These are phyloP conservation scores for Salisapilia sapeloensis DNA, from an alignment of 352 stramenopile species.

Conservation along the genomic window DNA sequence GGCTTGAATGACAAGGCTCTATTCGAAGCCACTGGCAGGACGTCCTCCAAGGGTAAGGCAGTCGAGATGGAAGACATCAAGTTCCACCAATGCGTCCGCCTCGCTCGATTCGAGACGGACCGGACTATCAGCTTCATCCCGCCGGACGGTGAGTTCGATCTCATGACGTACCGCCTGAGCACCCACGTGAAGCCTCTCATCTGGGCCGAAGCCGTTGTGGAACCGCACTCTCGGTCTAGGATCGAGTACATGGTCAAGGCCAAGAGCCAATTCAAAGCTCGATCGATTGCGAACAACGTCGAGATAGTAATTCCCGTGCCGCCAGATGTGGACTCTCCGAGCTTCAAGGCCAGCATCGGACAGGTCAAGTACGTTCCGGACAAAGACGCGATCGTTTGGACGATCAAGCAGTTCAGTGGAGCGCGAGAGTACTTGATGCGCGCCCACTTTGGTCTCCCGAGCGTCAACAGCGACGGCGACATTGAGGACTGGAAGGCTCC, in stretches of 20 bases:
- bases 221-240: slow-evolving; percentile 91
- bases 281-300: slow-evolving; percentile 98
- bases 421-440: slow-evolving; percentile 98
- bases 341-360: slow-evolving; percentile 96
- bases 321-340: slow-evolving; percentile 96
- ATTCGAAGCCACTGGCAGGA: slow-evolving; percentile 93
- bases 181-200: slow-evolving; percentile 99
- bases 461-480: slow-evolving; percentile 83
- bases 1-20: slow-evolving; percentile 99
- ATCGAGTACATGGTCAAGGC: slow-evolving; percentile 99
- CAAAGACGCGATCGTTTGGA: slow-evolving; percentile 97
- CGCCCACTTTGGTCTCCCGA: slow-evolving; percentile 97
- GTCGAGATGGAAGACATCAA: slow-evolving; percentile 99
- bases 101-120: slow-evolving; percentile 99
- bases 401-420: slow-evolving; percentile 99
- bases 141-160: slow-evolving; percentile 98
- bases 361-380: slow-evolving; percentile 97
- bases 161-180: slow-evolving; percentile 98
- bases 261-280: slow-evolving; percentile 97
- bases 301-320: slow-evolving; percentile 99
- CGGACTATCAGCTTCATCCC: slow-evolving; percentile 99
- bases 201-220: slow-evolving; percentile 96
- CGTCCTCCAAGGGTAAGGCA: slow-evolving; percentile 84
- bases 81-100: slow-evolving; percentile 98
- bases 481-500: slow-evolving; percentile 82